Evolutionary conservation across 306 rosid genomes (phyloP), one percentile per base, ranked within the genome.

Genomic region (Begonia peltatifolia): DNA sequence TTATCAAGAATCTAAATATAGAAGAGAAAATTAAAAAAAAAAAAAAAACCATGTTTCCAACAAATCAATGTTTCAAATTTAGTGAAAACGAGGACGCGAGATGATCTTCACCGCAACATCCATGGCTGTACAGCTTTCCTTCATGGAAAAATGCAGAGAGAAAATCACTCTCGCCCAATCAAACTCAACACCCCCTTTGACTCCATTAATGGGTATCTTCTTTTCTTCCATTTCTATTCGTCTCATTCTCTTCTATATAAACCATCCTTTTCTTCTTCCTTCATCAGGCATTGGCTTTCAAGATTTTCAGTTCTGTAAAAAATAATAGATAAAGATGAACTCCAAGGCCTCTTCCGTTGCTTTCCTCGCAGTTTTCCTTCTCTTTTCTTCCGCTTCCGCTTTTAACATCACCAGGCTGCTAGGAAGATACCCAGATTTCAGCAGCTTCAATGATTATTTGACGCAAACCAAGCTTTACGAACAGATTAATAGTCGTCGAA

Each of bases 391-490:
- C 5, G 59, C 75, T 2, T 38, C 69, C 6, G 83, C 73, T 9
- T 50, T 82, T 12, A 73, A 88, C 68, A 62, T 88, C 65, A 70
- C 78, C 1, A 70, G 52, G 46, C 17, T 58, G 6, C 60, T 88
- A 0, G 18, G 63, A 12, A 23, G 52, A 13, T 46, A 63, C 58
- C 67, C 79, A 1, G 74, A 77, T 0, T 58, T 71, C 1, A 11
- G 69, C 8, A 12, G 8, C 11, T 70, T 88, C 57, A 79, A 58
- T 58, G 47, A 64, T 53, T 51, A 55, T 47, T 62, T 88, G 0
- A 67, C 79, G 13, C 74, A 79, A 25, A 74, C 84, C 58, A 76
- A 82, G 48, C 74, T 88, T 5, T 74, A 57, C 1, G 77, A 65
- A 0, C 42, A 74, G 16, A 74, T 85, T 5, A 85, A 79, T 70